phyloP scores from a whole-genome alignment of 1,139 yeast genomes.

The Magnusiomyces clavatus region DNA sequence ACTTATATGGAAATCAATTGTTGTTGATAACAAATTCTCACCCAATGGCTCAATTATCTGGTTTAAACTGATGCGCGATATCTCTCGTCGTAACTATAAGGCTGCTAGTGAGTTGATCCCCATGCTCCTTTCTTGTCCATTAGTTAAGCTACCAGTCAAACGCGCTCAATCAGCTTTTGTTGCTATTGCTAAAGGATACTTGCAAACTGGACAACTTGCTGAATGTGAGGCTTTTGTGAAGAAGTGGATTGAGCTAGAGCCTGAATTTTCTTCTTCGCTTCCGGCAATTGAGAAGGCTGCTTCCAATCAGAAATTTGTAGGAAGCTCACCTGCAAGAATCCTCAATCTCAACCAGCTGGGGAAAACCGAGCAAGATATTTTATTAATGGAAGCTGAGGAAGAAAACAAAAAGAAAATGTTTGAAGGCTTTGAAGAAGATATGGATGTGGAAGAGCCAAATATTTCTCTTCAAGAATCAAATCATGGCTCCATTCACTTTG shows the following conservation, averaged over 20 bases:
- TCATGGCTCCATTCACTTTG: no score
- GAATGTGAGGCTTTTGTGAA: neutral
- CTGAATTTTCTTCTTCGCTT: no score
- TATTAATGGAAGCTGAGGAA: no score
- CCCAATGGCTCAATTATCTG: conserved; percentile 16
- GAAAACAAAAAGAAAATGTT: no score
- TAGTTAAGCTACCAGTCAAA: neutral
- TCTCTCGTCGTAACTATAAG: conserved; percentile 4
- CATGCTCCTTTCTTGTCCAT: neutral
- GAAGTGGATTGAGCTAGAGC: neutral
- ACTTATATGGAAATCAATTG: conserved; percentile 22
- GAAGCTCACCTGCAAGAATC: no score
- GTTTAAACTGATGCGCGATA: neutral
- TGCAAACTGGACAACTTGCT: neutral
- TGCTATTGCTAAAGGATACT: neutral
- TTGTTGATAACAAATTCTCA: conserved; percentile 7
- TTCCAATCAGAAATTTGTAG: no score
- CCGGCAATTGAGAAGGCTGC: no score
- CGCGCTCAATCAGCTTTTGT: neutral
- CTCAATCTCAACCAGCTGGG: no score
- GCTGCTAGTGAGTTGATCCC: conserved; percentile 3
- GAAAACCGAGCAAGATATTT: no score
- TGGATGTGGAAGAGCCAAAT: no score
- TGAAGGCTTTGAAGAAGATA: no score
- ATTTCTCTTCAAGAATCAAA: no score